phyloP scores from a whole-genome alignment of 805 yeast species.

The Candida adriatica region DNA sequence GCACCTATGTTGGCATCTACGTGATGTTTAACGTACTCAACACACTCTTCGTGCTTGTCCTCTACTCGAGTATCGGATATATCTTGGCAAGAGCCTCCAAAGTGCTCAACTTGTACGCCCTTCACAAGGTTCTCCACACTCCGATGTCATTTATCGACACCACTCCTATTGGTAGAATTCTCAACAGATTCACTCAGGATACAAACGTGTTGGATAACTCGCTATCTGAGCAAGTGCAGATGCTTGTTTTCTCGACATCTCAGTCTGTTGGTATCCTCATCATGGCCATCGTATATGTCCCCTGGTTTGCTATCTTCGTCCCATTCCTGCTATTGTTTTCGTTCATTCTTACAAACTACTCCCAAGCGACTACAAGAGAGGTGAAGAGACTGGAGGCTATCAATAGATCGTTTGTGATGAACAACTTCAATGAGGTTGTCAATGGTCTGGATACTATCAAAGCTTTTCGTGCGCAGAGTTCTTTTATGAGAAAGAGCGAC shows the following conservation, averaged over 20 bases:
- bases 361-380: slow-evolving; percentile 69
- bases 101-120: slow-evolving; percentile 38
- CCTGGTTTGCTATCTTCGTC: slow-evolving; percentile 65
- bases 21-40: slow-evolving; percentile 49
- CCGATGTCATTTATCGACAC: slow-evolving; percentile 80
- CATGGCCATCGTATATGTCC: slow-evolving; percentile 59
- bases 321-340: slow-evolving; percentile 41
- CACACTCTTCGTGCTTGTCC: slow-evolving; percentile 20
- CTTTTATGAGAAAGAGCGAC: slow-evolving; percentile 42
- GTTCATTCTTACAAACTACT: slow-evolving; percentile 40
- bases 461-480: slow-evolving; percentile 38
- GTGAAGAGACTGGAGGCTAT: slow-evolving; percentile 70
- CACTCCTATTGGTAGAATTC: slow-evolving; percentile 40
- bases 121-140: slow-evolving; percentile 50
- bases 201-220: slow-evolving; percentile 76
- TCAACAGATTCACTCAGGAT: slow-evolving; percentile 53
- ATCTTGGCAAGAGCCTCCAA: slow-evolving; percentile 10
- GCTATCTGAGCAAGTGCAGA: slow-evolving; percentile 54
- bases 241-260: slow-evolving; percentile 39
- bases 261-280: slow-evolving; percentile 52
- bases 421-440: slow-evolving; percentile 63
- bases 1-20: slow-evolving; percentile 59
- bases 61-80: slow-evolving; percentile 26
- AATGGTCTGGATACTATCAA: slow-evolving; percentile 59
- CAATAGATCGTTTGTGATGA: slow-evolving; percentile 60